Percentiles rank a stretch among this genome's conserved stretches.
phyloP scores from a whole-genome alignment of 2,329 filamentous ascomycete genomes.

The Colletotrichum sp. region DNA sequence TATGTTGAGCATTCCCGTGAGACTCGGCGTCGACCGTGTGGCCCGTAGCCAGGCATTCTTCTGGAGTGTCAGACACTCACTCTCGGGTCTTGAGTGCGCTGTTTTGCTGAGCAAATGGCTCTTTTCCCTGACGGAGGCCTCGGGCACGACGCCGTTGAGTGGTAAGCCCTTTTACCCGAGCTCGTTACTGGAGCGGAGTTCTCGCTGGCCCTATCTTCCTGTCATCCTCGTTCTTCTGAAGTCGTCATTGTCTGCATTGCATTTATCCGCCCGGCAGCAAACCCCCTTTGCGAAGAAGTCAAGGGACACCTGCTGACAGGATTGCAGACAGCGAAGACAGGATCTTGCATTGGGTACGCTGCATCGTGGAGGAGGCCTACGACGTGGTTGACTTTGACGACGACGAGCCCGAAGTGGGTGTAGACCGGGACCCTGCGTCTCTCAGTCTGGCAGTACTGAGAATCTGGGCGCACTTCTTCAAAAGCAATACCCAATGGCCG shows the following conservation, averaged over 20 bases:
- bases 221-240: neutral
- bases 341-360: conserved; percentile 51
- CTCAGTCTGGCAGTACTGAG: conserved; percentile 45
- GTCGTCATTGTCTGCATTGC: neutral
- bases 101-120: conserved; percentile 59
- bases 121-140: conserved; percentile 27
- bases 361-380: conserved; percentile 50
- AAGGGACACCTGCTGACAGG: neutral
- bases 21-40: conserved; percentile 59
- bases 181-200: neutral
- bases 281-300: rapidly evolving
- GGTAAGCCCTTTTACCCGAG: conserved; percentile 24
- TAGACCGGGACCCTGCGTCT: conserved; percentile 29
- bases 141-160: conserved; percentile 26
- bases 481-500: conserved; percentile 52
- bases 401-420: conserved; percentile 29
- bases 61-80: conserved; percentile 62
- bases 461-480: conserved; percentile 53
- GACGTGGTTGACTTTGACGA: conserved; percentile 42
- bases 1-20: conserved; percentile 59
- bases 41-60: conserved; percentile 60
- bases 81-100: conserved; percentile 60
- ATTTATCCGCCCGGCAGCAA: neutral
- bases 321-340: conserved; percentile 44
- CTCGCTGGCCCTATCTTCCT: too few species aligned